Base-by-base conservation (phyloP, 2,329 filamentous ascomycete species). In the Ciborinia camelliae region DNA sequence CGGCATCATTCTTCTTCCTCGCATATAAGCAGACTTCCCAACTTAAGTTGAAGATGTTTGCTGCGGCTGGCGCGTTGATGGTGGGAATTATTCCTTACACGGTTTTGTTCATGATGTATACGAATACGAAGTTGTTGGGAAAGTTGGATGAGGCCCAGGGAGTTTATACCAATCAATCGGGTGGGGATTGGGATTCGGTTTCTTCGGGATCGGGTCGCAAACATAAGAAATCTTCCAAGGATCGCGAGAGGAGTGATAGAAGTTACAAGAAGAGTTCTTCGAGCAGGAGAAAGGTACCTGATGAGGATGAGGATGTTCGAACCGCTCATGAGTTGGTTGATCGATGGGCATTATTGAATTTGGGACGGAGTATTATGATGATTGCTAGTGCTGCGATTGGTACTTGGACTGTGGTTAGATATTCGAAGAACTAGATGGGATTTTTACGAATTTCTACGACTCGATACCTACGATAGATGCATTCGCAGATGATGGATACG, bases 71-170 rank as follows among this genome's bases (percentile, higher is more conserved):
- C 0, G 68, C 77, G 6, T 71, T 85, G 18, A 75, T 81, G 60
- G 68, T 81, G 0, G 74, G 75, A 20, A 78, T 84, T 23, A 66
- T 82, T 1, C 85, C 85, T 8, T 88, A 83, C 73, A 86, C 82
- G 0, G 37, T 79, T 32, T 50, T 78, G 10, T 69, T 82, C 48
- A 79, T 86, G 73, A 69, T 69, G 41, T 76, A 77, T 0, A 80
- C 81, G 41, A 84, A 86, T 71, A 71, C 75, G 32, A 79, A 80
- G 74, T 75, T 87, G 51, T 66, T 78, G 53, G 72, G 71, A n/a
- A 81, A 80, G 71, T 78, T 75, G 14, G 73, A 79, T 7, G 74
- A 77, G 55, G 76, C 79, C 20, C 74, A 75, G 28, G 72, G 69
- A 4, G 76, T 73, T 14, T 63, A 63, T 45, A 39, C 54, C 39